phyloP scores from a whole-genome alignment of 2,329 filamentous ascomycete genomes.

The Pseudogymnoascus verrucosus region DNA sequence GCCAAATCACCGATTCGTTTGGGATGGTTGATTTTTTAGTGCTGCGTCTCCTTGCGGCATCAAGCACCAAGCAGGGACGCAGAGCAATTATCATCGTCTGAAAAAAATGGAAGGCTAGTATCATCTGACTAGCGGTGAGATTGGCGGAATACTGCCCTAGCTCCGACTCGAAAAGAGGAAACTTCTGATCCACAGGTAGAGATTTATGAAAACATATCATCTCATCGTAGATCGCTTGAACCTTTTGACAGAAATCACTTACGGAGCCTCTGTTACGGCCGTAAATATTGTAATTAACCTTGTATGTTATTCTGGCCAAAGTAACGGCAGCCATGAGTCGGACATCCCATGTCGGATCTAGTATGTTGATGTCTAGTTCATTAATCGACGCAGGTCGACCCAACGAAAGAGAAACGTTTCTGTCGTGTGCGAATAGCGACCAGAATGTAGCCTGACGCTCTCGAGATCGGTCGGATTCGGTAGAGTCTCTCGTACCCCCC shows the following conservation, averaged over 20 bases:
- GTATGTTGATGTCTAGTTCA: slow-evolving; percentile 9
- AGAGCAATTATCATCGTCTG: slow-evolving; percentile 11
- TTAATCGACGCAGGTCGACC: slow-evolving; percentile 12
- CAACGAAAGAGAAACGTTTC: slow-evolving; percentile 12
- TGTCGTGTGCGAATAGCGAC: slow-evolving; percentile 10
- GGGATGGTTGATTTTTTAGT: not conserved
- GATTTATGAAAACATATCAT: slow-evolving; percentile 9
- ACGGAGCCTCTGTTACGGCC: slow-evolving; percentile 7
- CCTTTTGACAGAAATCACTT: slow-evolving; percentile 9
- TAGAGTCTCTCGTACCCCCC: not conserved
- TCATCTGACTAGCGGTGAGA: slow-evolving; percentile 3
- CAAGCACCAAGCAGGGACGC: slow-evolving; percentile 10
- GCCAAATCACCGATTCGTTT: not conserved
- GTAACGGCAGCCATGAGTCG: not conserved
- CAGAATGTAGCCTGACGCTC: slow-evolving; percentile 11
- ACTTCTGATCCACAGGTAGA: slow-evolving; percentile 1
- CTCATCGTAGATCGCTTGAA: slow-evolving; percentile 9
- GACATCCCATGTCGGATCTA: not conserved
- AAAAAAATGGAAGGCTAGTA: slow-evolving; percentile 11
- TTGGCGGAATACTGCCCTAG: not conserved
- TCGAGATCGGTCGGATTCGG: not conserved
- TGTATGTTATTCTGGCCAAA: slow-evolving; percentile 10
- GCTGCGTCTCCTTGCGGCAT: not conserved
- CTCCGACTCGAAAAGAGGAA: slow-evolving; percentile 8
- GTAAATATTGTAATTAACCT: slow-evolving; percentile 11